Base-by-base conservation (phyloP, 352 stramenopile genomes). In the Phytophthora boehmeriae region DNA sequence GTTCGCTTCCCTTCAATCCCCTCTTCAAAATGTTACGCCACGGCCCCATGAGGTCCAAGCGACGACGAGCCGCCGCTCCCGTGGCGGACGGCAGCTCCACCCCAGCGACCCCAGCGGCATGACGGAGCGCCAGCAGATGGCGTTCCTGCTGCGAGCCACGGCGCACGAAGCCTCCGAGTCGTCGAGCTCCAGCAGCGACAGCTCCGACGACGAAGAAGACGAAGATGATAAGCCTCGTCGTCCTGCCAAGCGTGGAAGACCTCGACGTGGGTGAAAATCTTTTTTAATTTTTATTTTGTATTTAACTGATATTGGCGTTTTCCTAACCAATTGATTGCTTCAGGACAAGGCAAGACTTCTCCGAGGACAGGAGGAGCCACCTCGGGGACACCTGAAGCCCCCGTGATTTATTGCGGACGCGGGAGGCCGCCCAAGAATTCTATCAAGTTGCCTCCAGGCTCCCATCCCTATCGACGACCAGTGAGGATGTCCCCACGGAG, bases 121-220 rank as follows among this genome's bases (percentile, higher is more conserved):
- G 86, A 95, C 86, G 0, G 86, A 95, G 66, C 77, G 86, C 20
- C 86, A 95, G 57, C 86, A 95, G 59, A 65, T 95, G 45, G 86
- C 86, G 53, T 95, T 95, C 61, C 59, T 95, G 20, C 60, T 95
- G 64, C 83, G 86, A 17, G 82, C 77, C 46, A 93, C 86, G 3
- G 86, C 86, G 20, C 80, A 75, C 19, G 73, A 78, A n/a, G 72
- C 80, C 32, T 85, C 80, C 13, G 75, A 80, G 38, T 70, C 60
- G 49, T 48, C 49, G 20, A 28, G n/a, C 30, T 73, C 71, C 20
- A 35, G 47, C 43, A 71, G 66, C 51, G 68, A 46, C 8, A 73
- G 57, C 19, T 78, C 66, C 27, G 68, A 65, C 14, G 68, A 60
- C 16, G 68, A 77, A 4, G 66, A 81, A 10, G 75, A 71, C 8